A percentile compares a stretch with the other conserved stretches of the same genome.
Evolutionary conservation across 768 basidiomycete genomes (phyloP).

Genomic region (Neoboletus brunneissimus): DNA sequence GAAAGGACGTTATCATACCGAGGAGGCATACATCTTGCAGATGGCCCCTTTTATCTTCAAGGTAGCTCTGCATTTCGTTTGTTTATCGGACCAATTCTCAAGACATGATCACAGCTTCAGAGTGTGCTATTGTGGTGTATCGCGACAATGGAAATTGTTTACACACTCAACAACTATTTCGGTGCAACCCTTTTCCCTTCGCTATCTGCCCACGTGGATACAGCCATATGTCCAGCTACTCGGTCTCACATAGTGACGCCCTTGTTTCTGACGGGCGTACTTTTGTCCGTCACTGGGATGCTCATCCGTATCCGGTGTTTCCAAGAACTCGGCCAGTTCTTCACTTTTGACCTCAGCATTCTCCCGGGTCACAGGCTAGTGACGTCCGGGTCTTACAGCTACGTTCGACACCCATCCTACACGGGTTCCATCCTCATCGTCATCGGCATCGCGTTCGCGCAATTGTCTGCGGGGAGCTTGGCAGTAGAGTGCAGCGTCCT

Average conservation of each 20-base stretch:
- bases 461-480: conserved; percentile 47
- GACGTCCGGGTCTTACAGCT: conserved; percentile 47
- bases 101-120: conserved; percentile 41
- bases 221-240: conserved; percentile 31
- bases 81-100: not conserved
- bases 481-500: conserved; percentile 38
- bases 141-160: conserved; percentile 49
- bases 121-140: conserved; percentile 49
- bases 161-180: conserved; percentile 34
- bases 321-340: conserved; percentile 49
- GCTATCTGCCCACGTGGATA: conserved; percentile 32
- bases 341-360: conserved; percentile 59
- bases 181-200: conserved; percentile 34
- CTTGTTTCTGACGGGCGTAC: conserved; percentile 44
- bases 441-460: conserved; percentile 44
- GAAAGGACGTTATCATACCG: conserved; percentile 52
- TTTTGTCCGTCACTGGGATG: conserved; percentile 42
- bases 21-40: conserved; percentile 49
- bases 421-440: conserved; percentile 52
- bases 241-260: conserved; percentile 36
- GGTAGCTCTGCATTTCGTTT: conserved; percentile 29
- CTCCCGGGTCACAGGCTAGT: conserved; percentile 51
- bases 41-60: conserved; percentile 58
- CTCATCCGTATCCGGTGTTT: conserved; percentile 54
- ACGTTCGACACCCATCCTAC: conserved; percentile 57